phyloP scores from a whole-genome alignment of 305 asterid species.

The Solanum hybrid region DNA sequence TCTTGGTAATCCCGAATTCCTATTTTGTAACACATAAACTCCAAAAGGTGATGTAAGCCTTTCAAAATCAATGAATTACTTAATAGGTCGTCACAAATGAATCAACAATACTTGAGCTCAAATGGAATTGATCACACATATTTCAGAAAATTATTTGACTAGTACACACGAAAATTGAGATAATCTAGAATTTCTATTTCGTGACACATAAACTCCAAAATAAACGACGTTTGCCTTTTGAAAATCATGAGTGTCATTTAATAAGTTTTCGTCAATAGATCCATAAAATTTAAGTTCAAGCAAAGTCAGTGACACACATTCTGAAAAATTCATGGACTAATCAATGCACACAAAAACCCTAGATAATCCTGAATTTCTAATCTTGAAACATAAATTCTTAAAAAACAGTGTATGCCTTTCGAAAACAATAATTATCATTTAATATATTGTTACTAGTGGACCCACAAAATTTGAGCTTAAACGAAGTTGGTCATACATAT shows the following conservation, averaged over 20 bases:
- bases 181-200: background rate
- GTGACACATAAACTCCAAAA: background rate
- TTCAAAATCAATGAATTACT: background rate
- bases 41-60: background rate
- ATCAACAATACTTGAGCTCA: background rate
- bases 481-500: constrained; percentile 20
- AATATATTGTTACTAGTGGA: background rate
- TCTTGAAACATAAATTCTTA: background rate
- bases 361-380: background rate
- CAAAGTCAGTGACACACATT: background rate
- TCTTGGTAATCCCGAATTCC: background rate
- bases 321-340: background rate
- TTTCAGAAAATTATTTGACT: background rate
- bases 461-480: background rate
- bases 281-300: background rate
- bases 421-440: background rate
- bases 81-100: background rate
- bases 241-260: background rate
- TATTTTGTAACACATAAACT: background rate
- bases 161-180: background rate
- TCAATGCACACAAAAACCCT: background rate
- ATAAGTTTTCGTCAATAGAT: background rate
- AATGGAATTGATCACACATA: background rate
- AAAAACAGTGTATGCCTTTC: background rate
- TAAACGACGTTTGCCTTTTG: background rate